These are phyloP conservation scores for Trametes coccinea DNA, from an alignment of 768 basidiomycete species.

Conservation along the genomic window DNA sequence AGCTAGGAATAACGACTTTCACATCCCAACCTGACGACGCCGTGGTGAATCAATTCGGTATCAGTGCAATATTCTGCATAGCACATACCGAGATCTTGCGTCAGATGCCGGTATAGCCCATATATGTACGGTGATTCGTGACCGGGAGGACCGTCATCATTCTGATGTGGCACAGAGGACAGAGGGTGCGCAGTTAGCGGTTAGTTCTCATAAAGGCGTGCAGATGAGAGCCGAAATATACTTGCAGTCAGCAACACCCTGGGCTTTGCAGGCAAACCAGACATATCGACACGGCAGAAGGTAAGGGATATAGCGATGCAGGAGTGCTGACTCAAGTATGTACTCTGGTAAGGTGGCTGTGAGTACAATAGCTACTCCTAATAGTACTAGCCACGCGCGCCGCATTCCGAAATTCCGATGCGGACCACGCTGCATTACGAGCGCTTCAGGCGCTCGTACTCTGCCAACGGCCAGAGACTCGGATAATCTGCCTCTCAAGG, in stretches of 20 bases:
- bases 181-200: background rate
- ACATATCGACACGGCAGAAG: constrained; percentile 20
- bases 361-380: no score
- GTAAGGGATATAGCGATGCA: background rate
- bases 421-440: background rate
- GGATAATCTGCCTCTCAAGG: no score
- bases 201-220: background rate
- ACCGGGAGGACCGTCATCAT: constrained; percentile 83
- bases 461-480: no score
- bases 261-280: constrained; percentile 14
- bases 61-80: no score
- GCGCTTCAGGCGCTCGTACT: background rate
- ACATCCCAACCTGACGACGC: constrained; percentile 80
- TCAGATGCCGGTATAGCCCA: constrained; percentile 65
- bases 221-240: constrained; percentile 13
- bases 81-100: constrained; percentile 59
- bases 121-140: constrained; percentile 74
- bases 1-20: constrained; percentile 75
- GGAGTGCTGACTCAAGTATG: no score
- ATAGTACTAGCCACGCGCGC: no score
- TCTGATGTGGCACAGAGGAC: constrained; percentile 41
- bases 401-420: no score
- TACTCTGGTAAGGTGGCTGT: no score
- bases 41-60: no score
- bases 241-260: constrained; percentile 48